These are phyloP conservation scores for Ophiobolus disseminans DNA, from an alignment of 2,329 filamentous ascomycete genomes.

Conservation along the genomic window DNA sequence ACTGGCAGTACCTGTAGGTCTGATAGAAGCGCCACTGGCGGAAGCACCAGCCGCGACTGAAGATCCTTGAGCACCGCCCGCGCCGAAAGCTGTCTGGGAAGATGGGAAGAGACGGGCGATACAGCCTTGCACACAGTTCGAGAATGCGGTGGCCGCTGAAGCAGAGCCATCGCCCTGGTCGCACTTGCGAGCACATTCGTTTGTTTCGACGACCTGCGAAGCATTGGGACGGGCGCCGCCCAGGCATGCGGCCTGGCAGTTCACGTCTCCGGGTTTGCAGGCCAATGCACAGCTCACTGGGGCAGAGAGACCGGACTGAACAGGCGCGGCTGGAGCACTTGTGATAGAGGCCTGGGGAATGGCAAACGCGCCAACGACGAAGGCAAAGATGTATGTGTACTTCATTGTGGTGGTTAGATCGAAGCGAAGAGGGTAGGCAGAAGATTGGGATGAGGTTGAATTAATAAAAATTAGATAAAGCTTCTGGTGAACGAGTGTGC, in stretches of 20 bases:
- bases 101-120: constrained; percentile 58
- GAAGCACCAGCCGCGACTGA: constrained; percentile 27
- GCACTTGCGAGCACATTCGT: constrained; percentile 60
- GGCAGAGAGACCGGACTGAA: constrained; percentile 33
- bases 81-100: constrained; percentile 37
- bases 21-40: constrained; percentile 14
- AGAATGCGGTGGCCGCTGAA: constrained; percentile 55
- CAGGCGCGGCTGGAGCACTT: constrained; percentile 44
- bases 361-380: constrained; percentile 55
- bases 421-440: constrained; percentile 8
- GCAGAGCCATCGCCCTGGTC: constrained; percentile 60
- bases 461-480: constrained; percentile 23
- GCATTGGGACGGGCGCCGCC: constrained; percentile 60
- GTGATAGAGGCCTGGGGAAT: constrained; percentile 48
- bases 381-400: constrained; percentile 54
- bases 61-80: constrained; percentile 29
- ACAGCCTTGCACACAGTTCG: constrained; percentile 58
- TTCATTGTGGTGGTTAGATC: constrained; percentile 46
- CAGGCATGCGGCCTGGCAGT: constrained; percentile 61
- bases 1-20: constrained; percentile 24
- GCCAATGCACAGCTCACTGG: constrained; percentile 40
- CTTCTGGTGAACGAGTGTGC: constrained; percentile 27
- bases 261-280: constrained; percentile 56
- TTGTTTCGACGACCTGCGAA: constrained; percentile 59
- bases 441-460: constrained; percentile 12